Conservation (phyloP, 371 early-diverging fungal genomes). For the Funneliformis caledonium region DNA sequence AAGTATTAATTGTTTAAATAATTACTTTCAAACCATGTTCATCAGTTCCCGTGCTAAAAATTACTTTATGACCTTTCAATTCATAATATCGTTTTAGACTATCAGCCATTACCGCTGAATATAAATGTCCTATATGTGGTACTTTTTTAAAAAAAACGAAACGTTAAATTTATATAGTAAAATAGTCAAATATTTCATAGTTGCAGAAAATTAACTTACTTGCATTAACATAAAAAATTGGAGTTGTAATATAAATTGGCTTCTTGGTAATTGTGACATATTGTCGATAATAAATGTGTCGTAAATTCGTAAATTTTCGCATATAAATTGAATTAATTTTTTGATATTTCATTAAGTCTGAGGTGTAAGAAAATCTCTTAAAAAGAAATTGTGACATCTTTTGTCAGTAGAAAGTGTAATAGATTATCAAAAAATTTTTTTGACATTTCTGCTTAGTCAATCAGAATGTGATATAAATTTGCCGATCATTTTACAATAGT, state of each 20-base stretch:
- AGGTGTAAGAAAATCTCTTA: background rate
- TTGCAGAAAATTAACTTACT: constrained; percentile 50
- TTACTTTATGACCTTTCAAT: constrained; percentile 63
- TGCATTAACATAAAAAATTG: constrained; percentile 97
- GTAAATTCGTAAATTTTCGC: background rate
- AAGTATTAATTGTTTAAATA: background rate
- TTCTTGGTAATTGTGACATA: constrained; percentile 36
- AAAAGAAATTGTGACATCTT: too few relatives aligned
- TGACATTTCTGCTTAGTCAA: too few relatives aligned
- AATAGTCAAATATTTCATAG: background rate
- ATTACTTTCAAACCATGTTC: constrained; percentile 94
- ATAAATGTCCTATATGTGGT: constrained; percentile 96
- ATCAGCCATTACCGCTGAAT: constrained; percentile 88
- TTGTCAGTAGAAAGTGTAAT: too few relatives aligned
- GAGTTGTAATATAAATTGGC: constrained; percentile 78
- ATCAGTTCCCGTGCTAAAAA: constrained; percentile 90
- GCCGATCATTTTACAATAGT: too few relatives aligned
- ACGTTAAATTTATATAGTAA: background rate
- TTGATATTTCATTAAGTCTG: background rate
- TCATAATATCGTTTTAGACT: constrained; percentile 75
- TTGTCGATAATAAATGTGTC: background rate
- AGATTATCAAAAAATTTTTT: too few relatives aligned
- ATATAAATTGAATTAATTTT: background rate
- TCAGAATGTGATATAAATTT: too few relatives aligned
- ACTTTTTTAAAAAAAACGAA: constrained; percentile 50